Base-by-base conservation (phyloP, 2,329 filamentous ascomycete genomes). In the Orbilia ellipsospora region DNA sequence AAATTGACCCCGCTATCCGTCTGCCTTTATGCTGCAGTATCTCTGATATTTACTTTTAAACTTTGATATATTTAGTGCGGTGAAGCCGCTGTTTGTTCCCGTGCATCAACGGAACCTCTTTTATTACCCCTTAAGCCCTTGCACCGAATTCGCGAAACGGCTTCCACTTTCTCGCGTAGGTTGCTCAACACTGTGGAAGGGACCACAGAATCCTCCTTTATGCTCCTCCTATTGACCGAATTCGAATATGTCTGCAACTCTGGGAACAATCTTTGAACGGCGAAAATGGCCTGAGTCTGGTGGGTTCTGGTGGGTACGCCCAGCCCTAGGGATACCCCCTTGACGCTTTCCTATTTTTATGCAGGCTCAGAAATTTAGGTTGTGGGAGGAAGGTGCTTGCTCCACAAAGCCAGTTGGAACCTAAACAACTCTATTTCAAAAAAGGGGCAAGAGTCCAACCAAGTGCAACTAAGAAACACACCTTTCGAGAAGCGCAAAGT, bases 211-310 rank as follows among this genome's bases (percentile, higher is more conserved):
- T 73, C 62, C 63, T 62, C 63, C 23, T 23, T 56, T 54, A 51
- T 23, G 44, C 18, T 12, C 55, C 13, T 63, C 36, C 51, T 67
- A 50, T 23, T 52, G 48, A 57, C 42, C 16, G n/a, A 51, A 68
- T 57, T 6, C 64, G 52, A 40, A 44, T 15, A 31, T 52, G 15
- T 7, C 3, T 10, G 23, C 10, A 10, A 4, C 31, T 36, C 26
- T 36, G 31, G 70, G 65, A 44, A 28, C 28, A 67, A 63, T 56
- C 70, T 74, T 67, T 67, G 64, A 66, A 62, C 62, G 63, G 70
- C 63, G 57, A 68, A 62, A 59, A 56, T n/a, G 20, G n/a, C 42
- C 28, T 10, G 31, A 36, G 31, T 6, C 31, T 36, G 31, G 31
- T 36, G 31, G 31, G 8, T 36, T 36, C 31, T 1, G 31, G 13